A percentile compares a stretch with the other conserved stretches of the same genome.
These are phyloP conservation scores for Ichthyophonus hoferi DNA, from an alignment of 208 protist species.

Conservation along the genomic window DNA sequence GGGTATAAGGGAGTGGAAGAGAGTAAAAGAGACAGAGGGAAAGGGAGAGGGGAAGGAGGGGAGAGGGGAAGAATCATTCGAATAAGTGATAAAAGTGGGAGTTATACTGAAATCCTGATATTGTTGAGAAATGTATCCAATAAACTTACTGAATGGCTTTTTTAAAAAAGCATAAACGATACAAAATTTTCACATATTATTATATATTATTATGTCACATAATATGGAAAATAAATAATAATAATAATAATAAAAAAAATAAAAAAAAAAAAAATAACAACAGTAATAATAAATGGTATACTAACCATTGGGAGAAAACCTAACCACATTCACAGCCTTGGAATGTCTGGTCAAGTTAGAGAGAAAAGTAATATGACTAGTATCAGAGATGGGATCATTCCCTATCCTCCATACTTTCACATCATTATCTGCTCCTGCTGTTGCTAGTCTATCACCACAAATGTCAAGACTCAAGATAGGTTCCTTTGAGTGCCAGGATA, in stretches of 20 bases:
- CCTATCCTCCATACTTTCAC: constrained; percentile 36
- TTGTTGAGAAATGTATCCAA: no score
- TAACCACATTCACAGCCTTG: constrained; percentile 39
- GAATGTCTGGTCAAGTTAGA: constrained; percentile 26
- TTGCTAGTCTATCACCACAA: constrained; percentile 22
- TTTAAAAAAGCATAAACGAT: no score
- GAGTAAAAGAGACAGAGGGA: background rate
- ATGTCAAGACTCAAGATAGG: constrained; percentile 21
- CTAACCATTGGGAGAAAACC: constrained; percentile 32
- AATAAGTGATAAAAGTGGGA: no score
- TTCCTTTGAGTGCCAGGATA: constrained; percentile 28
- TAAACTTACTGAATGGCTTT: no score
- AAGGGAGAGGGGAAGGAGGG: background rate
- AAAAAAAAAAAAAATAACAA: no score
- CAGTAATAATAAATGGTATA: no score
- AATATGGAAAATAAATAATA: no score
- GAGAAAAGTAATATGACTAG: constrained; percentile 27
- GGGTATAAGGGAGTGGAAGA: background rate
- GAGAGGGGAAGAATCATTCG: background rate
- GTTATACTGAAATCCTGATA: no score
- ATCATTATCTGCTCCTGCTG: constrained; percentile 39
- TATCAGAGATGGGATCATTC: background rate
- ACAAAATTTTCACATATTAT: no score
- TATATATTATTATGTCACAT: no score
- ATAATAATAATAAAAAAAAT: no score